Base-by-base conservation (phyloP, 2,329 filamentous ascomycete species). In the Calonectria hongkongensis region DNA sequence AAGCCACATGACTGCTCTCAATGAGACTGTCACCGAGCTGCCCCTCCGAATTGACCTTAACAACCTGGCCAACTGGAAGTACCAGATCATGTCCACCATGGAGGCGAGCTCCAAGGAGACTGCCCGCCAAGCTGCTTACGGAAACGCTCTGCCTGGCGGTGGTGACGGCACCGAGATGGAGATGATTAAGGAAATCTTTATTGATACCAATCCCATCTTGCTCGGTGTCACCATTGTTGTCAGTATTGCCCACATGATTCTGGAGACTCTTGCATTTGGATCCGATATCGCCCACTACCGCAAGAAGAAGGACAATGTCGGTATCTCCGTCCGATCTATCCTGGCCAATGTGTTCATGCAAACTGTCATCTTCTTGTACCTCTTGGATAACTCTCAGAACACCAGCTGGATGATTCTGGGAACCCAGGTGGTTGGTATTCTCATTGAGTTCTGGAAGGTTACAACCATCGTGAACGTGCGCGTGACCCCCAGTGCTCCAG, bases 331-430 rank as follows among this genome's bases (percentile, higher is more conserved):
- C 73, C 95, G 97, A 70, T 97, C 96, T 39, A 99, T 99, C 81
- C 88, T 99, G 70, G 95, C 95, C 83, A 99, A 98, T 81, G 96
- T 98, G 74, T 96, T 98, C 84, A 99, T 99, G 97, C 97, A 99
- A 85, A 85, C 90, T 8, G 90, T 98, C 81, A 98, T 99, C 84
- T 97, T 99, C 90, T 89, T 99, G 56, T 99, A 99, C 85, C 90
- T 99, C 36, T 87, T 99, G 80, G 97, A 99, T 87, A 98, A 99
- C 87, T 97, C 95, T 77, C 95, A 98, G 71, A 97, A 97, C 83
- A 99, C 97, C 0, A 98, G 94, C 76, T 99, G 96, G 96, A 98
- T 99, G 95, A 98, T 99, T 79, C 88, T 99, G 25, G 95, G 96
- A 64, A 94, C 95, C 13, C 97, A 99, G 86, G 97, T 94, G 25